Base-by-base conservation (phyloP, 83 land plant species). In the Diphasiastrum complanatum region DNA sequence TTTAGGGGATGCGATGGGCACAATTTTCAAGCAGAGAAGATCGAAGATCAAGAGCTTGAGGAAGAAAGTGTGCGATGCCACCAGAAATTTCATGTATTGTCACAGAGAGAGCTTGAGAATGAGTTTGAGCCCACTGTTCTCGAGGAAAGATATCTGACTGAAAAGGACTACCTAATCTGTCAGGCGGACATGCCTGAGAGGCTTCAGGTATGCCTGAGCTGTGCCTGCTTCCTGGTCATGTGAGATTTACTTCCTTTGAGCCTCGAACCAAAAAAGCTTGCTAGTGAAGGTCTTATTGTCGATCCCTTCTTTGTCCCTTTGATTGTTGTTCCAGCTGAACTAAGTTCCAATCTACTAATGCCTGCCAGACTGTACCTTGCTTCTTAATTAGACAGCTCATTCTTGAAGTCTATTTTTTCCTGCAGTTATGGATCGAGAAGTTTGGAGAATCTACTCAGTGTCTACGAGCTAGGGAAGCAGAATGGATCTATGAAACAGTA, bases 101-200 rank as follows among this genome's bases (percentile, higher is more conserved):
- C 76, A 43, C 51, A 52, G 45, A 85, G 79, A 57, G 73, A 76
- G 47, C 67, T 87, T 33, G 97, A 82, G 78, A 89, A 92, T 47
- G 85, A 92, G 63, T 92, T 87, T 81, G 97, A 92, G 40, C 97
- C 97, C 2, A 73, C 77, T 65, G 63, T 87, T 68, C 51, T 92
- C 10, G 75, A 77, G 30, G 91, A 88, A 60, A 87, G 81, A 70
- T 92, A 80, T 52, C 75, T 92, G 89, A 87, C 97, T 10, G 75
- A 73, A 26, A 80, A 75, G 71, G 97, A 92, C 77, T 78, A 87
- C 45, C 63, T 34, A 4, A 80, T 88, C 16, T 73, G 95, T 19
- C 80, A 83, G 58, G 74, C 53, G 28, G 97, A 92, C 59, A 26
- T 83, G 34, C 90, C 97, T 29, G 97, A 92, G 50, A 70, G 74